Evolutionary conservation across 148 eudicot species (phyloP), one percentile per base, ranked within the genome.

Genomic region (Rhododendron williamsianum): DNA sequence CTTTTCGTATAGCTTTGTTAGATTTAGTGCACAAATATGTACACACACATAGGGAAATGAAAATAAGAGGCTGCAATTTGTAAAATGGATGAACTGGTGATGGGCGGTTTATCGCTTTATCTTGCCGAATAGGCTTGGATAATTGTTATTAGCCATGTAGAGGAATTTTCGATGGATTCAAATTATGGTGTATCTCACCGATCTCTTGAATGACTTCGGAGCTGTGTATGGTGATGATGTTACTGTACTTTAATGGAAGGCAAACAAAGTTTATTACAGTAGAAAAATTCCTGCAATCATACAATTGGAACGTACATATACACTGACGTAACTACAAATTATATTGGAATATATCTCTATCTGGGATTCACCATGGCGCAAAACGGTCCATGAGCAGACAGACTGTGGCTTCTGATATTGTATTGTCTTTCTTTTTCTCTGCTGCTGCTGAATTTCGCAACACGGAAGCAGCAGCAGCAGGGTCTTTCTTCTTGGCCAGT

Each of bases 321-420:
- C 36, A 83, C 43, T 2, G 6, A 51, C 52, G 6, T 30, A 35
- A 27, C 56, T 80, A 80, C 82, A 80, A 12, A 25, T n/a, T 49
- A 78, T 48, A 35, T 23, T 35, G 46, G 49, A 38, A 18, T 51
- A 43, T 85, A 18, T 56, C 63, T 30, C 65, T 25, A 30, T 8
- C 52, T 46, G 21, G 81, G 25, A 25, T 49, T 90, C 87, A 94
- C 10, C 90, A 91, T 0, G 95, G 94, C 5, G 87, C 92, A 90
- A 94, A 94, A 21, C 92, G 93, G 86, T 94, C 97, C 89, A 94
- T 90, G 85, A 93, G 92, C 91, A 93, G 79, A 33, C 84, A 89
- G 45, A 94, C 78, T 9, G 92, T 91, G 43, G 89, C 88, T 81
- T 94, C 97, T 2, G 97, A 91, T 8, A 92, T 83, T 5, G 88